phyloP scores from a whole-genome alignment of 108 stramenopile species.

The Nitzschia sp. region DNA sequence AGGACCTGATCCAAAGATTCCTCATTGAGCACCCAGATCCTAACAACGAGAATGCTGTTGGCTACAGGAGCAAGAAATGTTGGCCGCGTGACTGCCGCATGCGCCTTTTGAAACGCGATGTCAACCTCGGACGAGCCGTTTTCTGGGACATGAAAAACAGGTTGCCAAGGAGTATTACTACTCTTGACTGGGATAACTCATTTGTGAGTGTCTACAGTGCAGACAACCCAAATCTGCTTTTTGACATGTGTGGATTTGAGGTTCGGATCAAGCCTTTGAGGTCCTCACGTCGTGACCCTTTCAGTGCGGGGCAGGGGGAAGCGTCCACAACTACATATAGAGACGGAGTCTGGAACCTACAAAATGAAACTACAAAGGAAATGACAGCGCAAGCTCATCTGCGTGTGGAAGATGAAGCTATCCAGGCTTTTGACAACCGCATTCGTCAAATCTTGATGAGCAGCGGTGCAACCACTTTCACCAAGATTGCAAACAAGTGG shows the following conservation, averaged over 20 bases:
- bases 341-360: constrained; percentile 99
- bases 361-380: constrained; percentile 98
- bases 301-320: constrained; percentile 33
- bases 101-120: constrained; percentile 98
- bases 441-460: constrained; percentile 98
- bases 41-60: constrained; percentile 99
- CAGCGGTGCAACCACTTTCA: constrained; percentile 97
- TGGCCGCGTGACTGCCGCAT: constrained; percentile 99
- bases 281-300: constrained; percentile 65
- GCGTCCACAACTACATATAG: constrained; percentile 66
- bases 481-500: constrained; percentile 99
- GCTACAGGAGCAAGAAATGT: constrained; percentile 99
- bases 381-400: constrained; percentile 97
- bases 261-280: constrained; percentile 93
- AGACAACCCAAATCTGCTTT: constrained; percentile 98
- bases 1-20: constrained; percentile 97
- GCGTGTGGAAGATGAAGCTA: constrained; percentile 91
- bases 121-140: constrained; percentile 96
- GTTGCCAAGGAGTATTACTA: constrained; percentile 93
- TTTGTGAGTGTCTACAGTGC: constrained; percentile 98
- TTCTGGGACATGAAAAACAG: constrained; percentile 99
- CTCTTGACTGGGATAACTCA: constrained; percentile 97
- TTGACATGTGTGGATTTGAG: constrained; percentile 99
- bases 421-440: constrained; percentile 95
- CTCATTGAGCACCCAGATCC: constrained; percentile 99